Conservation (phyloP, 192 early-diverging fungal species). For the Backusella luteola region DNA sequence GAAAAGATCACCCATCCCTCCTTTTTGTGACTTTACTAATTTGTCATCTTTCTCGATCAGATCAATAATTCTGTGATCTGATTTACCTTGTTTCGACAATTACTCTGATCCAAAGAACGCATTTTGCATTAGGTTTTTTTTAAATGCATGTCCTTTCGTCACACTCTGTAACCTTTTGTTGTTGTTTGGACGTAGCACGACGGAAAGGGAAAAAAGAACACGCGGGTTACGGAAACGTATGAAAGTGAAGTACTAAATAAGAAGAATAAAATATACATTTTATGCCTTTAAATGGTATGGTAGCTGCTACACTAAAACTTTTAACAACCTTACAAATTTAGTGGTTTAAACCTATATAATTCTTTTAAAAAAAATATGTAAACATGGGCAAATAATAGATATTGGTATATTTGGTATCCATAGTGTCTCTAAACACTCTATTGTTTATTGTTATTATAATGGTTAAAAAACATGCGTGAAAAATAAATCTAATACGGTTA, state of each 20-base stretch:
- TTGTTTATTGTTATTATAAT: background rate
- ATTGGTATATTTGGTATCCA: background rate
- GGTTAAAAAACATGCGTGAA: background rate
- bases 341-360: background rate
- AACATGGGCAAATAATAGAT: background rate
- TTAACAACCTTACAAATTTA: background rate
- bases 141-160: background rate
- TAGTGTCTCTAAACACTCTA: background rate
- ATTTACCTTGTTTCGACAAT: background rate
- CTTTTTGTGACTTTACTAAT: background rate
- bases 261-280: background rate
- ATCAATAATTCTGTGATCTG: background rate
- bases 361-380: background rate
- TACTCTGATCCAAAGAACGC: background rate
- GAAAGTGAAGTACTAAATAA: background rate
- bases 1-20: background rate
- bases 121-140: background rate
- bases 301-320: background rate
- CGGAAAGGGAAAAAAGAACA: conserved; percentile 1
- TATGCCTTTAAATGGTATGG: background rate
- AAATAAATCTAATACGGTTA: background rate
- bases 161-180: background rate
- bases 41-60: background rate
- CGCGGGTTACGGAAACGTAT: background rate
- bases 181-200: background rate